Evolutionary conservation across 345 rosid genomes (phyloP), one percentile per base, ranked within the genome.

Genomic region (Hypericum androsaemum): DNA sequence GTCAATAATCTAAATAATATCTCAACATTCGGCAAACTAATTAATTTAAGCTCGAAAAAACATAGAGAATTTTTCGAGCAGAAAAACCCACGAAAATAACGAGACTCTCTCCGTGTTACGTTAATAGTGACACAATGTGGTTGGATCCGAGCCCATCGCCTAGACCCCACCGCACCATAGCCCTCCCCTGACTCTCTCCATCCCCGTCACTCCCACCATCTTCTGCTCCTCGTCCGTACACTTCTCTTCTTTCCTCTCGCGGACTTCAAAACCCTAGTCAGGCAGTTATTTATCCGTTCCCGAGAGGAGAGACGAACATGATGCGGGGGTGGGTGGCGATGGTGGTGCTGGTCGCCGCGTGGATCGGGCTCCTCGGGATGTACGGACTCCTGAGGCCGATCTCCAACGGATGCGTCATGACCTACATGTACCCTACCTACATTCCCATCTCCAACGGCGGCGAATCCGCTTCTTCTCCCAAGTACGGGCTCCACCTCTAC

Each of bases 381-480:
- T 83, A 75, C 59, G 84, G 79, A 54, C 63, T 85, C 60, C 39
- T 78, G 38, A 81, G 80, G 73, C 98, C 97, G n/a, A 54, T 81
- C 56, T 74, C 84, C 5, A 85, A 83, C 70, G 95, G 96, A 12
- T 92, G 98, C 52, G 54, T 67, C 4, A 92, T 92, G 98, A 92
- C 98, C 6, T 92, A 83, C 56, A 88, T 92, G 98, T 85, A 92
- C 79, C 98, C 98, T 0, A 92, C 95, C 0, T 92, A 92, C 52
- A 77, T 92, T 59, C 96, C 96, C 0, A 83, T 92, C 56, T 74
- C 94, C 6, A 59, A 22, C 35, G 76, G 62, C 11, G 70, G 57
- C 50, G 50, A 17, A 13, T 14, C 48, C 16, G 66, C 56, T 37
- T 65, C 83, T 0, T 55, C 85, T 7, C 69, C 72, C 10, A 88